Evolutionary conservation across 2,329 filamentous ascomycete genomes (phyloP).

Genomic region (Paecilomyces dactylethromorphus): DNA sequence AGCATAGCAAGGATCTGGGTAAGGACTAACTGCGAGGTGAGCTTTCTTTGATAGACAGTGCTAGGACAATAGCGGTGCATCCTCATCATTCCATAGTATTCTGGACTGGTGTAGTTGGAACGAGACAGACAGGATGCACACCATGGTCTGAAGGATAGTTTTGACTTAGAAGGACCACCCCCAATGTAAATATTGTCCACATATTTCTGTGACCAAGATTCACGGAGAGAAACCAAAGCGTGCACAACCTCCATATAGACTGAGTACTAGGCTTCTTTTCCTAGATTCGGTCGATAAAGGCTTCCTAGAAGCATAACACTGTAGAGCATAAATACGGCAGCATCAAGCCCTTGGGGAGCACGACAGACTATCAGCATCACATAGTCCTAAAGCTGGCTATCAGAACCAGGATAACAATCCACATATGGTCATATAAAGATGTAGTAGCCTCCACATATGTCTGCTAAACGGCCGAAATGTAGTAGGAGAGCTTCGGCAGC

Average conservation of each 20-base stretch:
- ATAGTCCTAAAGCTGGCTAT: conserved; percentile 62
- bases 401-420: conserved; percentile 64
- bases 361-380: conserved; percentile 68
- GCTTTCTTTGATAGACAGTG: conserved; percentile 65
- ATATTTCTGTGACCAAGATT: conserved; percentile 59
- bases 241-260: conserved; percentile 49
- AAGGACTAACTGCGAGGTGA: conserved; percentile 66
- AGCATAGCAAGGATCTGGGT: conserved; percentile 65
- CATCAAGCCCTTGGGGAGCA: conserved; percentile 66
- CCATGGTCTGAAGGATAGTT: conserved; percentile 44
- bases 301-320: conserved; percentile 61
- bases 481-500: conserved; percentile 44
- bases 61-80: conserved; percentile 53
- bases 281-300: conserved; percentile 59
- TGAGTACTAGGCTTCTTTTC: conserved; percentile 61
- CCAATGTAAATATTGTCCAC: conserved; percentile 51
- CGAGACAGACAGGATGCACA: conserved; percentile 45
- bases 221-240: conserved; percentile 48
- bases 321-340: conserved; percentile 64
- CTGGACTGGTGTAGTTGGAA: conserved; percentile 30
- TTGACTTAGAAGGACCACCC: conserved; percentile 65
- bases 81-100: conserved; percentile 66
- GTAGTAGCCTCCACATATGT: conserved; percentile 59
- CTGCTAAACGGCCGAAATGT: conserved; percentile 49
- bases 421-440: conserved; percentile 55